A percentile compares a stretch with the other conserved stretches of the same genome.
Conservation (phyloP, 192 early-diverging fungal species). For the Umbelopsis sp. region DNA sequence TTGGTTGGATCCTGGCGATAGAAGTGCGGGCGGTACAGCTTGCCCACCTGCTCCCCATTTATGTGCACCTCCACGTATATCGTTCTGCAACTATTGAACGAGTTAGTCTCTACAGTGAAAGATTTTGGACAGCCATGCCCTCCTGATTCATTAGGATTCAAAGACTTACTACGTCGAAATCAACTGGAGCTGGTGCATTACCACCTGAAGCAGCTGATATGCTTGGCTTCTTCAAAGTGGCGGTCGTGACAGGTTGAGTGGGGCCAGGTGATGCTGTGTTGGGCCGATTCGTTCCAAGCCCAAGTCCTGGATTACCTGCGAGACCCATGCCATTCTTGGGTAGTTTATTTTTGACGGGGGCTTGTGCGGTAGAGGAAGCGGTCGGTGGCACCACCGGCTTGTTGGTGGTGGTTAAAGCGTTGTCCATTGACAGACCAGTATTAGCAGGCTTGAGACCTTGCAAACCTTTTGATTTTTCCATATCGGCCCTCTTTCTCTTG, state of each 20-base stretch:
- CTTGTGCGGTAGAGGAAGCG: not conserved
- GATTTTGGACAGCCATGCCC: no score
- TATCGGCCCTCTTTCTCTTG: constrained; percentile 18
- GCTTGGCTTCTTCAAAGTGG: not conserved
- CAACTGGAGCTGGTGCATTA: not conserved
- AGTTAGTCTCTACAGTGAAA: no score
- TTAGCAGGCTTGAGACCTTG: constrained; percentile 2
- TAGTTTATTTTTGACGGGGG: constrained; percentile 1
- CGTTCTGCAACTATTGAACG: not conserved
- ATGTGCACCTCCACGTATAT: constrained; percentile 12
- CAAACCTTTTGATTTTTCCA: constrained; percentile 14
- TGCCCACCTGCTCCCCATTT: not conserved
- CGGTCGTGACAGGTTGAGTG: not conserved
- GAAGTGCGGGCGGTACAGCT: not conserved
- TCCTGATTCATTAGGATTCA: no score
- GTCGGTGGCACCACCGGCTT: not conserved
- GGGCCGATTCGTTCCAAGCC: not conserved
- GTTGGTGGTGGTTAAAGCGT: not conserved
- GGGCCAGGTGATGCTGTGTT: not conserved
- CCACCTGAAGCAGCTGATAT: not conserved
- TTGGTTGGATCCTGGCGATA: not conserved
- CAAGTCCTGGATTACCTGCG: not conserved
- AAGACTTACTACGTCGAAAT: constrained; percentile 4
- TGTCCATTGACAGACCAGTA: constrained; percentile 3
- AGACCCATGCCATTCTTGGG: constrained; percentile 18